phyloP scores from a whole-genome alignment of 495 filamentous ascomycete genomes.

The Penicillium flavigenum region DNA sequence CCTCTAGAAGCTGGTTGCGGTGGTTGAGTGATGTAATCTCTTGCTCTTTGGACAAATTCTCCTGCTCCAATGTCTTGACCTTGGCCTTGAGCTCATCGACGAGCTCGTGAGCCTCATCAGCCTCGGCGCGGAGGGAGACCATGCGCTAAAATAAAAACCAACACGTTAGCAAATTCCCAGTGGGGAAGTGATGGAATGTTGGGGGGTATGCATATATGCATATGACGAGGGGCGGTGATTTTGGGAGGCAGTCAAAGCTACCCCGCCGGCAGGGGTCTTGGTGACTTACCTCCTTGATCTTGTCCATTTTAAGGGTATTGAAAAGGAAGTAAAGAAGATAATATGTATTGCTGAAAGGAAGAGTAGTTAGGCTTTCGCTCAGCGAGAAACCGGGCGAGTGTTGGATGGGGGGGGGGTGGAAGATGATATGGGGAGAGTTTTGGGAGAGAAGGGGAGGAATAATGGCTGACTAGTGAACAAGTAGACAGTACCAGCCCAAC shows the following conservation, averaged over 20 bases:
- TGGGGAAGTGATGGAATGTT: conserved; percentile 17
- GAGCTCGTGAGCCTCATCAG: conserved; percentile 73
- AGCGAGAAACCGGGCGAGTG: conserved; percentile 40
- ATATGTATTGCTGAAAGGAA: conserved; percentile 37
- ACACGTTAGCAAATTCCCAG: conserved; percentile 20
- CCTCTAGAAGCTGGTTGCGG: conserved; percentile 85
- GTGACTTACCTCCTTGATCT: conserved; percentile 75
- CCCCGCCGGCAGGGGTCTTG: conserved; percentile 39
- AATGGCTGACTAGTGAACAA: conserved; percentile 15
- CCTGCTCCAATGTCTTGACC: conserved; percentile 89
- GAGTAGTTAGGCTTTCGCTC: conserved; percentile 41
- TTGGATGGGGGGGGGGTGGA: conserved; percentile 27
- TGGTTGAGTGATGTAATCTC: conserved; percentile 93
- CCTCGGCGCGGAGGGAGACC: conserved; percentile 86
- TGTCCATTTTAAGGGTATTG: conserved; percentile 48
- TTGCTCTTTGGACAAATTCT: conserved; percentile 94
- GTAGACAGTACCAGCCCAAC: conserved; percentile 17
- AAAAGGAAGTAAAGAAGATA: conserved; percentile 19
- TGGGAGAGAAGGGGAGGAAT: conserved; percentile 31
- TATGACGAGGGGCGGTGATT: conserved; percentile 16
- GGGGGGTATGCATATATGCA: conserved; percentile 26
- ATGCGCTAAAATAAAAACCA: conserved; percentile 73
- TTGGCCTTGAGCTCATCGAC: conserved; percentile 82
- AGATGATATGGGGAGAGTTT: conserved; percentile 28
- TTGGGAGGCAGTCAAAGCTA: conserved; percentile 41